Evolutionary conservation across 208 protist species (phyloP), one percentile per base, ranked within the genome.

Genomic region (Crithidia sp.): DNA sequence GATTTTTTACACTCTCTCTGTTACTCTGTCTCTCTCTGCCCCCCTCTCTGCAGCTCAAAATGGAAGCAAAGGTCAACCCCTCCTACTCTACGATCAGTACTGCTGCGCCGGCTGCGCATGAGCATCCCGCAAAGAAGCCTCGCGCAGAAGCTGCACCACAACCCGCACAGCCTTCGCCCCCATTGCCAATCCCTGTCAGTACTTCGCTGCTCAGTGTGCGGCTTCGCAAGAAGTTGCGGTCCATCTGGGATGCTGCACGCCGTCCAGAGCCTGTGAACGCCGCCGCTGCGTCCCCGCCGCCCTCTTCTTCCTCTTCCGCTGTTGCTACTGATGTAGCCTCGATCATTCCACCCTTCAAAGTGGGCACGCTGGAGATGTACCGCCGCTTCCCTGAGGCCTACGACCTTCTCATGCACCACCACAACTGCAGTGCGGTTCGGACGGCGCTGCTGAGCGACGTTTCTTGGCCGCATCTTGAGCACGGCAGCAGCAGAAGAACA

Each of bases 321-420:
- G 28, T 28, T 28, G 28, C 28, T 28, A 28, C 28, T 28, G 49
- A 61, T 9, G 52, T 74, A 2, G 61, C 67, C n/a, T 55, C 74
- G 40, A 55, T 79, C 2, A 71, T 94, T 10, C 90, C 90, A 10
- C 39, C 74, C 36, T 90, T 89, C 74, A 92, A 91, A 62, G 91
- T 96, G 7, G 91, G 91, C n/a, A 89, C 87, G 9, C 58, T 87
- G 44, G 91, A 96, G 67, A 93, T 96, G 80, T 96, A 96, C 79
- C 54, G 79, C 4, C 87, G 88, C 5, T 94, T 94, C 63, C 85
- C 91, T 1, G 58, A 85, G 47, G 87, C 85, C 12, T 96, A 96
- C 69, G 91, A 96, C 41, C 43, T 84, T 36, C 76, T 96, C 61
- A 96, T 96, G 91, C 49, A 69, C 10, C 71, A 77, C 50, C 91